phyloP scores from a whole-genome alignment of 345 rosid genomes.

The Mangifera indica region DNA sequence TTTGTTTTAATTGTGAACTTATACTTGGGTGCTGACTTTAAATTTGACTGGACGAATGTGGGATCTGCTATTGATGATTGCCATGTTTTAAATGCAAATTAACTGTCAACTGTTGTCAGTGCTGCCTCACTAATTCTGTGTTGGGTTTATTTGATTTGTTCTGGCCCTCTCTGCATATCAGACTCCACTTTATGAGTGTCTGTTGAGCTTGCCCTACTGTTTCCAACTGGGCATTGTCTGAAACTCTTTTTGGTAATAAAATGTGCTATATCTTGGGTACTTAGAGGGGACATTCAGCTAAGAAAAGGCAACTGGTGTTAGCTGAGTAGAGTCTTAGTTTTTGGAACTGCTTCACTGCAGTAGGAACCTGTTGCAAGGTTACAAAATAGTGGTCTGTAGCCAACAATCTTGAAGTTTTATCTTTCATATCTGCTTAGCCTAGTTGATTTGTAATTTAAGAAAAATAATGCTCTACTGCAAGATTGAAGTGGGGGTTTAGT shows the following conservation, averaged over 20 bases:
- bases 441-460: background rate
- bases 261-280: background rate
- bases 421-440: background rate
- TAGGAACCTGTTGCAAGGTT: background rate
- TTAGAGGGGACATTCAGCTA: background rate
- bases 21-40: background rate
- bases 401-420: background rate
- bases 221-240: background rate
- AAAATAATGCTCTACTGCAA: background rate
- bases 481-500: background rate
- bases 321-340: background rate
- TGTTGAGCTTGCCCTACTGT: background rate
- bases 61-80: background rate
- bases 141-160: background rate
- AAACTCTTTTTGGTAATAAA: background rate
- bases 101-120: background rate
- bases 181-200: background rate
- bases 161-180: background rate
- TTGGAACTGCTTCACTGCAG: background rate
- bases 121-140: background rate
- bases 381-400: background rate
- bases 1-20: background rate
- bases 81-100: too few relatives aligned
- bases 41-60: background rate
- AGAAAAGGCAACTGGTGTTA: background rate